Base-by-base conservation (phyloP, 2,329 filamentous ascomycete species). In the Pyrenophora tritici-repentis region DNA sequence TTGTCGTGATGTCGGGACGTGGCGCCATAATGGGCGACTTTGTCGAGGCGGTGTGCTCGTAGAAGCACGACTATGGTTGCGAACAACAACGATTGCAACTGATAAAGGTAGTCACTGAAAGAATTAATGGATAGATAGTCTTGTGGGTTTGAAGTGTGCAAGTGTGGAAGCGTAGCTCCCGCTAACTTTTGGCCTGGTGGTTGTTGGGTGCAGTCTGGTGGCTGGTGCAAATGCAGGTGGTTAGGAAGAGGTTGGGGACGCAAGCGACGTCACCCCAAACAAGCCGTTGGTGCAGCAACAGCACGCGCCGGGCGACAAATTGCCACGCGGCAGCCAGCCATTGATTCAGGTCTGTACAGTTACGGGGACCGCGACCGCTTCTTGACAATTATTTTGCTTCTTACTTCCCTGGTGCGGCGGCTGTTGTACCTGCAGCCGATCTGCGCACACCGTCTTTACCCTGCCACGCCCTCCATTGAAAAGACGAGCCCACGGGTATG, bases 1-100 rank as follows among this genome's bases (percentile, higher is more conserved):
- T 47, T 34, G 56, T 40, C 18, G 54, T 56, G 50, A 68, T 54
- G 22, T 66, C 62, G 41, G 74, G 65, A 42, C 66, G 52, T 35
- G 70, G 60, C 65, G 66, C 66, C 66, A 68, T 68, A 44, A 31
- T 52, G 62, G 62, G 62, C 64, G 57, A 38, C 39, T 47, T 24
- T 47, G 49, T 43, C 24, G 47, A 44, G 47, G 41, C 52, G 40
- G 58, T 39, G 39, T 49, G 43, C 37, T 49, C 50, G 42, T 40
- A 35, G 39, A 49, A 43, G 42, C 42, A 47, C 22, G 20, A 36
- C 40, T 50, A 22, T 26, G 22, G 26, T n/a, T 20, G 24, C 38
- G 44, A 32, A 42, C 34, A 56, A 38, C 55, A 53, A 38, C 55
- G 53, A 55, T 43, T 55, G 58, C 50, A 61, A 61, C 58, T 61